phyloP scores from a whole-genome alignment of 148 eudicot species.

The Fallopia convolvulus region DNA sequence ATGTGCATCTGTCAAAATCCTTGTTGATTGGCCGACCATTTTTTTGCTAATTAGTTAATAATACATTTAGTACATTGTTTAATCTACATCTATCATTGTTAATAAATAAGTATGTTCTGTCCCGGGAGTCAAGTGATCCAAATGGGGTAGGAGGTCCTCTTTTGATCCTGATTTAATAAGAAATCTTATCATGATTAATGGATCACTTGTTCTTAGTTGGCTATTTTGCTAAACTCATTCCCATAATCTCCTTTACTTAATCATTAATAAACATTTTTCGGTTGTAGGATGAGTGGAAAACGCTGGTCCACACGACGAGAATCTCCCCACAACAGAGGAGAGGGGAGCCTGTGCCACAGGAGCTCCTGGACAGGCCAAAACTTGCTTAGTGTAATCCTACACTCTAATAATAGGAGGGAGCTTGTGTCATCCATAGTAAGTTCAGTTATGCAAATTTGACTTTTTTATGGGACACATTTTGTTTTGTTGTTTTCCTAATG shows the following conservation, averaged over 20 bases:
- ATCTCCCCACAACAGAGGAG: constrained; percentile 94
- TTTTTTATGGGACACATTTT: no score
- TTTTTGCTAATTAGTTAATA: not conserved
- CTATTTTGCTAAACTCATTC: not conserved
- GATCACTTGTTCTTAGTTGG: constrained; percentile 33
- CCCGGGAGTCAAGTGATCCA: not conserved
- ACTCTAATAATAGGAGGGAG: no score
- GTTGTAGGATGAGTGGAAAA: constrained; percentile 96
- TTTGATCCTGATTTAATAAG: not conserved
- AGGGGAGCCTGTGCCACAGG: constrained; percentile 96
- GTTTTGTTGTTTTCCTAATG: no score
- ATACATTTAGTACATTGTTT: not conserved
- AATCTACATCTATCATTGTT: not conserved
- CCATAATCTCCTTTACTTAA: not conserved
- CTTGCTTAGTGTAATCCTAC: no score
- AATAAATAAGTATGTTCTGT: not conserved
- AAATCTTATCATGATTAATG: constrained; percentile 11
- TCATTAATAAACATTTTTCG: not conserved
- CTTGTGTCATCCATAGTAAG: no score
- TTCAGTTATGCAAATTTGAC: no score
- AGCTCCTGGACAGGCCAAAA: constrained; percentile 79
- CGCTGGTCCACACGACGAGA: constrained; percentile 95
- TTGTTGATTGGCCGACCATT: constrained; percentile 3
- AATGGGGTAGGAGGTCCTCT: not conserved
- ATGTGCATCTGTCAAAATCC: not conserved